Base-by-base conservation (phyloP, 495 filamentous ascomycete genomes). In the Pyronema domesticum region DNA sequence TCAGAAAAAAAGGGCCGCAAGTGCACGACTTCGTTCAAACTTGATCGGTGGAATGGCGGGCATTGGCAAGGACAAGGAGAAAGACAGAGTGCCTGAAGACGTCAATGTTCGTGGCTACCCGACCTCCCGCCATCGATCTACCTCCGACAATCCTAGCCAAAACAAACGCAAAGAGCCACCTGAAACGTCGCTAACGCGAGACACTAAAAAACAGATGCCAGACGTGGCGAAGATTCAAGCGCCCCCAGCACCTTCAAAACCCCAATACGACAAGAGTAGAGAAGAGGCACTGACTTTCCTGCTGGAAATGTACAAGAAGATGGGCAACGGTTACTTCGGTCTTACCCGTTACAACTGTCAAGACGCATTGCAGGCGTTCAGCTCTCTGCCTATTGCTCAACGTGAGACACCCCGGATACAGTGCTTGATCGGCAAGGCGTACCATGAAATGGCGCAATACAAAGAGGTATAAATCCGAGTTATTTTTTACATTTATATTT, bases 351-450 rank as follows among this genome's bases (percentile, higher is more conserved):
- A 87, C 62, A 80, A 78, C 57, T 88, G 82, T 59, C 69, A 77
- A 34, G 80, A 89, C 45, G 83, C 91, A 18, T 70, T 95, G 40
- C 74, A 80, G 53, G 71, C 76, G 1, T 86, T 89, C 65, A 75
- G 72, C 46, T 74, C 77, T 1, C 71, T 98, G 14, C 76, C 83
- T 4, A 70, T 76, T 37, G 68, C 73, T 23, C 91, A 96, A 63
- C 80, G 85, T 54, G 89, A 96, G 55, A 94, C 93, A 0, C 86
- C 89, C n/a, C 95, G 86, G 86, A 86, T 94, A 37, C 73, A 94
- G 47, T 77, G 89, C 9, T 86, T 91, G 60, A 81, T 98, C 57
- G 91, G 86, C 5, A 80, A 85, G 53, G 85, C 86, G 15, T 77
- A 87, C 62, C 94, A 91, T 65, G 91, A 98, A 69, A 82, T 85